Evolutionary conservation across 495 filamentous ascomycete genomes (phyloP).

Genomic region (Lineolata rhizophorae): DNA sequence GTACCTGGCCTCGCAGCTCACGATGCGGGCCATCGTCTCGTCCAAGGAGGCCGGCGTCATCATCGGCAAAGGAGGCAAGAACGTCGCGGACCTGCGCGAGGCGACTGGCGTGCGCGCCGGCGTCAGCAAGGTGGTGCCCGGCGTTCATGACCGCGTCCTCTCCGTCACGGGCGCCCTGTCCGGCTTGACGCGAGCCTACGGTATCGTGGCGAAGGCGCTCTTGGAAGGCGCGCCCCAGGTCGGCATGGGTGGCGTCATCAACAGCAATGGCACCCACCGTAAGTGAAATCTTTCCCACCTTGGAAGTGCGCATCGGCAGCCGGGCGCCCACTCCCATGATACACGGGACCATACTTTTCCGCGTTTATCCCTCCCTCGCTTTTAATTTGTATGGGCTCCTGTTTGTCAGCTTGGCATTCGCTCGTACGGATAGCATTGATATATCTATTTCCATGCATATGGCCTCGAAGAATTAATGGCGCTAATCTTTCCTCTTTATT

Average conservation of each 20-base stretch:
- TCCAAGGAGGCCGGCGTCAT: constrained; percentile 97
- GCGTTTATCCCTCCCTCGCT: too few relatives aligned
- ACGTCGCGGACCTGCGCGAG: constrained; percentile 89
- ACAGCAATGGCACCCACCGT: constrained; percentile 83
- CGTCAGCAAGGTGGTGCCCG: constrained; percentile 94
- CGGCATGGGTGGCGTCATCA: constrained; percentile 78
- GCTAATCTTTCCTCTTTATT: constrained; percentile 8
- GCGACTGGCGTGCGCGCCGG: constrained; percentile 95
- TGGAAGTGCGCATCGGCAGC: too few relatives aligned
- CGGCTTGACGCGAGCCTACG: constrained; percentile 73
- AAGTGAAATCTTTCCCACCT: constrained; percentile 30
- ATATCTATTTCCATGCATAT: too few relatives aligned
- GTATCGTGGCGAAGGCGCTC: constrained; percentile 74
- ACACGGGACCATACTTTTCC: too few relatives aligned
- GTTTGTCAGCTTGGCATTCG: too few relatives aligned
- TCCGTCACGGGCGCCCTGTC: constrained; percentile 80
- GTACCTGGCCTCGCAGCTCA: constrained; percentile 76
- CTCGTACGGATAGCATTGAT: too few relatives aligned
- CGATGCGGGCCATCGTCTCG: constrained; percentile 88
- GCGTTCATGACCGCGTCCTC: constrained; percentile 89
- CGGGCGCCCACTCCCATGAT: too few relatives aligned
- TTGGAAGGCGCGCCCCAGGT: constrained; percentile 83
- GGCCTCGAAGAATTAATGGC: too few relatives aligned
- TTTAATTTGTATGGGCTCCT: too few relatives aligned
- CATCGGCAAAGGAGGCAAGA: constrained; percentile 96